Evolutionary conservation across 169 alveolate species (phyloP), one percentile per base, ranked within the genome.

Genomic region (Plasmodium blacklocki): DNA sequence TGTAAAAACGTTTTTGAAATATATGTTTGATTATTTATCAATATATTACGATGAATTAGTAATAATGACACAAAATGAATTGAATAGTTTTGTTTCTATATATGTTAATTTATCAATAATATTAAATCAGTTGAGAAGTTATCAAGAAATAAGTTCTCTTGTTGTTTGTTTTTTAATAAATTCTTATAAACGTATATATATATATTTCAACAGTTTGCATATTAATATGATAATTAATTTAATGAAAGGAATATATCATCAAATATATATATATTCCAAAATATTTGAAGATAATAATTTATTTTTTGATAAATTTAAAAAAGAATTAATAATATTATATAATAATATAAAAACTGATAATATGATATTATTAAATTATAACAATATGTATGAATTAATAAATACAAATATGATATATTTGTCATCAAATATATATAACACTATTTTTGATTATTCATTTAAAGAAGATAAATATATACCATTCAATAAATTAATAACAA

Each of bases 221-320:
- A 59, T 64, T 7, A 78, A 78, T 32, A 78, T 78, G 89, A n/a
- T 64, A 47, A 78, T 78, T 15, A 63, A 78, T 45, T 39, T 78
- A 0, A 15, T 78, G 0, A 78, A 26, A 23, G 89, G 89, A 1
- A 49, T 78, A 0, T 52, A 66, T 47, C 8, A 66, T 45, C 74
- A 78, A 39, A 4, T 78, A 70, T 54, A 21, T 0, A n/a, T 32
- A 47, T 52, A 45, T 52, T 78, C 54, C 26, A 49, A 50, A 26
- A 2, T 64, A 21, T 19, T 75, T 63, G 45, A 58, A 64, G 43
- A 32, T 9, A 49, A 19, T 12, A 14, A 15, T 56, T 8, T 5
- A 29, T 64, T 5, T 32, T 32, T 32, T 32, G 45, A 12, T 64
- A 1, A 64, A 9, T 21, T 9, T 26, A 23, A 39, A 64, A 26